Percentiles rank a stretch among this genome's conserved stretches.
These are phyloP conservation scores for Fusarium dlaminii DNA, from an alignment of 2,329 filamentous ascomycete genomes.

Conservation along the genomic window DNA sequence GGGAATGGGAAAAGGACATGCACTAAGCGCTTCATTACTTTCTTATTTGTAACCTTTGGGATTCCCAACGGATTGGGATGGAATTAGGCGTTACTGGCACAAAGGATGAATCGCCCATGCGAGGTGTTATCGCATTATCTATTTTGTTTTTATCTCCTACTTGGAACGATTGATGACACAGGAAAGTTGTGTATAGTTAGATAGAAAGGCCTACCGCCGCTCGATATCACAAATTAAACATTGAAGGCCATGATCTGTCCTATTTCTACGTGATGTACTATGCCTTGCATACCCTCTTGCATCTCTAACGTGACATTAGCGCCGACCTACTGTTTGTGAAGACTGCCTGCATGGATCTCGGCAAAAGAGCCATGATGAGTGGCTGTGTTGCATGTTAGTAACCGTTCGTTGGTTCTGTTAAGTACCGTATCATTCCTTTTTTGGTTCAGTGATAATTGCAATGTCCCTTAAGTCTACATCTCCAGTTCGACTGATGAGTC, in stretches of 20 bases:
- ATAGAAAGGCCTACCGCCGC: conserved; percentile 43
- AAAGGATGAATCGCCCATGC: conserved; percentile 28
- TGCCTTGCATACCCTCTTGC: background rate
- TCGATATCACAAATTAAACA: conserved; percentile 39
- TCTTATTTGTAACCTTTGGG: conserved; percentile 32
- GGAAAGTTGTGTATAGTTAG: conserved; percentile 43
- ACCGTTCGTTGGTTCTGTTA: background rate
- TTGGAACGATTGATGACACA: conserved; percentile 42
- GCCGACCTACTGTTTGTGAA: background rate
- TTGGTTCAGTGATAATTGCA: background rate
- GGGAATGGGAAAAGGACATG: conserved; percentile 25
- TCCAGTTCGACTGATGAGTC: background rate
- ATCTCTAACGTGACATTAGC: background rate
- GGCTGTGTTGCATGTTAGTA: background rate
- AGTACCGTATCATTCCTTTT: background rate
- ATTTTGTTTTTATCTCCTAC: conserved; percentile 17
- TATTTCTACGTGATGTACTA: background rate
- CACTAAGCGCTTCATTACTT: conserved; percentile 38
- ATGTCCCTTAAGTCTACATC: background rate
- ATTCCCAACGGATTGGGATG: conserved; percentile 33
- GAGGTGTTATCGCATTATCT: conserved; percentile 38
- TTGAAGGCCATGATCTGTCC: conserved; percentile 2
- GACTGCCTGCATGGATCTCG: background rate
- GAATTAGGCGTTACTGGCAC: conserved; percentile 38
- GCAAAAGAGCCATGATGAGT: background rate